phyloP scores from a whole-genome alignment of 305 asterid species.

The Fraxinus ornus region DNA sequence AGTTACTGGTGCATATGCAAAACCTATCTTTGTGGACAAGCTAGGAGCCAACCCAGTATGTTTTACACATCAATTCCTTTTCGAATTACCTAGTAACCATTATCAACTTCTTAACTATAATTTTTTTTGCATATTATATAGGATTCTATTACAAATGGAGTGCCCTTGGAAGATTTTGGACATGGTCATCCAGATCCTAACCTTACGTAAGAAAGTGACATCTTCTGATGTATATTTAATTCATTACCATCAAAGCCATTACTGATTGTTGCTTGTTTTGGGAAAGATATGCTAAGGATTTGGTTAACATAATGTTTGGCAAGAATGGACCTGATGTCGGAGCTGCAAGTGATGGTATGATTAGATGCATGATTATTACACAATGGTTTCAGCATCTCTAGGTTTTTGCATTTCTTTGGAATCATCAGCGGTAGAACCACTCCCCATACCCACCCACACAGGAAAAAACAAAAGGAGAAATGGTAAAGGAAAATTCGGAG shows the following conservation, averaged over 20 bases:
- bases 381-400: background rate
- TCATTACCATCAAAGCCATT: slow-evolving; percentile 14
- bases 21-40: slow-evolving; percentile 91
- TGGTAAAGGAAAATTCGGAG: background rate
- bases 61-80: slow-evolving; percentile 6
- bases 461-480: slow-evolving; percentile 3
- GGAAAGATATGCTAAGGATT: slow-evolving; percentile 85
- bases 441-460: background rate
- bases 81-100: background rate
- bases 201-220: slow-evolving; percentile 68
- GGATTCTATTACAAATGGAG: slow-evolving; percentile 81
- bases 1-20: slow-evolving; percentile 98
- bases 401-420: background rate
- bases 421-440: background rate
- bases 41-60: slow-evolving; percentile 82
- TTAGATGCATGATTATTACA: slow-evolving; percentile 19
- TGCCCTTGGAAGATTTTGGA: slow-evolving; percentile 94
- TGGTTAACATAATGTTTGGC: slow-evolving; percentile 76
- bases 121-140: slow-evolving; percentile 26
- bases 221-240: slow-evolving; percentile 13
- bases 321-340: slow-evolving; percentile 92
- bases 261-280: slow-evolving; percentile 31
- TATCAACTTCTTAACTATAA: slow-evolving; percentile 3
- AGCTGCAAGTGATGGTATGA: slow-evolving; percentile 97
- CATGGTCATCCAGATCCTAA: slow-evolving; percentile 99